Conservation (phyloP, 345 rosid genomes). For the Zanthoxylum bungeanum region DNA sequence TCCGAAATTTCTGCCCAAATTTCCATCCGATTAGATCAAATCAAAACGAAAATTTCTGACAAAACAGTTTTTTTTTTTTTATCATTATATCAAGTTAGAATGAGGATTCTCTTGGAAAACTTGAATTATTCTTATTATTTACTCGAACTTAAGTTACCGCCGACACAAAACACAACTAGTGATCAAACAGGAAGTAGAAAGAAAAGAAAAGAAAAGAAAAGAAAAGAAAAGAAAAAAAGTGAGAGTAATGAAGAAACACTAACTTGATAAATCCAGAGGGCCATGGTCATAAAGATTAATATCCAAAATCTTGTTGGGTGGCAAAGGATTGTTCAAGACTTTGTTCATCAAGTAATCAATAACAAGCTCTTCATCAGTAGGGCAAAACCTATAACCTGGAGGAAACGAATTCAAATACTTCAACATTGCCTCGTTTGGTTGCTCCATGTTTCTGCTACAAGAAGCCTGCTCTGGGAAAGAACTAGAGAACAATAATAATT, state of each 20-base stretch:
- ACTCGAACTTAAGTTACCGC: no score
- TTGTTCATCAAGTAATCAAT: neutral
- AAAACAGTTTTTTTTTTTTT: no score
- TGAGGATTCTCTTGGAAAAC: no score
- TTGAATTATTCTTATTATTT: no score
- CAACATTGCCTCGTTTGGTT: neutral
- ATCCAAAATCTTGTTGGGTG: neutral
- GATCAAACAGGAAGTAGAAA: neutral
- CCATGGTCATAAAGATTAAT: neutral
- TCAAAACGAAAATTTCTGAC: no score
- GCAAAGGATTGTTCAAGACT: neutral
- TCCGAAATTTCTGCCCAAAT: no score
- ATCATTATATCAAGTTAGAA: no score
- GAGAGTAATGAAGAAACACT: neutral
- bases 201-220: no score
- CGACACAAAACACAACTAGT: no score
- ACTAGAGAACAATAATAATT: neutral
- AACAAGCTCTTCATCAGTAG: neutral
- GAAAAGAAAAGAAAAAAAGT: no score
- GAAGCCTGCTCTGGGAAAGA: neutral
- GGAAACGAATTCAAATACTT: neutral
- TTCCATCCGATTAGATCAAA: no score
- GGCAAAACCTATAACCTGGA: neutral
- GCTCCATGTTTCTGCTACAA: neutral
- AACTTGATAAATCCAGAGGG: neutral